Evolutionary conservation across 139 green algal genomes (phyloP).

Genomic region (Mychonastes homosphaera): DNA sequence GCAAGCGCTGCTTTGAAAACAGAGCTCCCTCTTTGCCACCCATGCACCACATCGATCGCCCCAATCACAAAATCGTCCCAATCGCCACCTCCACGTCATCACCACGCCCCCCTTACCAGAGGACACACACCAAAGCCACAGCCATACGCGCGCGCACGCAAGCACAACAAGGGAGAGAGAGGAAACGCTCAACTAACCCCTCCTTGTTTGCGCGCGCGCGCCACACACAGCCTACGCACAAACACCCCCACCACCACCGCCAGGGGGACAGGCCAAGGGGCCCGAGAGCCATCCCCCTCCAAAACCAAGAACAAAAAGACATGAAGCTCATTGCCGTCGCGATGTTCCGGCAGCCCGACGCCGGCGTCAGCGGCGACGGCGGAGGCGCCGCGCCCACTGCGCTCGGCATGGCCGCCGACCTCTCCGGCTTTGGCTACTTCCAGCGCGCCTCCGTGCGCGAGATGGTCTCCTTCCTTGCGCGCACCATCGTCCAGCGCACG

Average conservation of each 20-base stretch:
- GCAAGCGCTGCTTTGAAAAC: too few relatives aligned
- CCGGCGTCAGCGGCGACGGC: too few relatives aligned
- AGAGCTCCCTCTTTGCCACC: too few relatives aligned
- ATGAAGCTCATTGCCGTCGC: constrained; percentile 20
- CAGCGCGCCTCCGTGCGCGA: constrained; percentile 76
- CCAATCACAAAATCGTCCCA: too few relatives aligned
- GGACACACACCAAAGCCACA: too few relatives aligned
- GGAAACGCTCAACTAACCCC: background rate
- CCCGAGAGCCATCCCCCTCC: too few relatives aligned
- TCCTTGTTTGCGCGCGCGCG: background rate
- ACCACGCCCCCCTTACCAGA: too few relatives aligned
- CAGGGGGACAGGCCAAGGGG: background rate
- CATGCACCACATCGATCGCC: too few relatives aligned
- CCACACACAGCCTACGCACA: background rate
- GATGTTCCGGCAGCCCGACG: constrained; percentile 9
- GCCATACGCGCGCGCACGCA: too few relatives aligned
- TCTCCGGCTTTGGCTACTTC: constrained; percentile 93
- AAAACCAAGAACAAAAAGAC: too few relatives aligned
- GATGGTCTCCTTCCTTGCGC: constrained; percentile 85
- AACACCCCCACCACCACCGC: background rate
- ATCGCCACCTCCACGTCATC: too few relatives aligned
- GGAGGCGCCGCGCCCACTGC: constrained; percentile 19
- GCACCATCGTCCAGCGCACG: constrained; percentile 87
- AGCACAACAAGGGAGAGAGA: too few relatives aligned
- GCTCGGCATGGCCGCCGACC: constrained; percentile 70